Evolutionary conservation across 495 filamentous ascomycete species (phyloP), one percentile per base, ranked within the genome.

Genomic region (Penicillium mononematosum): DNA sequence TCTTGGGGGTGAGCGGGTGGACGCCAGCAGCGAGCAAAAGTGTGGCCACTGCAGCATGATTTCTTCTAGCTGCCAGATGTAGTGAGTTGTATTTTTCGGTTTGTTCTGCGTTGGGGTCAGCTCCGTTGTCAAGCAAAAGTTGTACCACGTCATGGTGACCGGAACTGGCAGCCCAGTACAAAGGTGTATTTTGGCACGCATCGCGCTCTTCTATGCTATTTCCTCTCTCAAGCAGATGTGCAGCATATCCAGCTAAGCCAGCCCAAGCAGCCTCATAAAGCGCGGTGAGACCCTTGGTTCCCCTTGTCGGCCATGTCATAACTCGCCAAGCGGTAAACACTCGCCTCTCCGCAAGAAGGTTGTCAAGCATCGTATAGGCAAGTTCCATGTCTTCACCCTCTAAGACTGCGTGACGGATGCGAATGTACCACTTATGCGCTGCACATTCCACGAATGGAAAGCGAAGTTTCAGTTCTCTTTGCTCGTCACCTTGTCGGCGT

Each of bases 391-490:
- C 39, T 12, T 34, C 22, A 14, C 53, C 59, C n/a, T 47, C 48
- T 6, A 57, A 24, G 3, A 11, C 52, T 24, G 55, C 58, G 9
- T 34, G 59, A 39, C 47, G 59, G 41, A 24, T 50, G 61, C 63
- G 63, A 10, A 42, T 56, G 36, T 60, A 50, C 62, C 59, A 65
- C 20, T 68, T 60, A 12, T 19, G 7, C 27, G 58, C 53, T 31
- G 63, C 65, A 50, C 66, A 68, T 60, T 63, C 53, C 3, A 68
- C 20, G 34, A 68, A 68, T 27, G 60, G 63, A 19, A 61, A 66
- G 20, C 63, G 38, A 2, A 62, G 45, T 10, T 49, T 48, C 1
- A 53, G 34, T 7, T 29, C 20, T 36, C 38, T 56, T n/a, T 59
- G 48, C 29, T 49, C 22, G 8, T 2, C 25, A 29, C 58, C 60